Evolutionary conservation across 176 grass and related monocot species (phyloP).

Genomic region (Melocanna baccifera): DNA sequence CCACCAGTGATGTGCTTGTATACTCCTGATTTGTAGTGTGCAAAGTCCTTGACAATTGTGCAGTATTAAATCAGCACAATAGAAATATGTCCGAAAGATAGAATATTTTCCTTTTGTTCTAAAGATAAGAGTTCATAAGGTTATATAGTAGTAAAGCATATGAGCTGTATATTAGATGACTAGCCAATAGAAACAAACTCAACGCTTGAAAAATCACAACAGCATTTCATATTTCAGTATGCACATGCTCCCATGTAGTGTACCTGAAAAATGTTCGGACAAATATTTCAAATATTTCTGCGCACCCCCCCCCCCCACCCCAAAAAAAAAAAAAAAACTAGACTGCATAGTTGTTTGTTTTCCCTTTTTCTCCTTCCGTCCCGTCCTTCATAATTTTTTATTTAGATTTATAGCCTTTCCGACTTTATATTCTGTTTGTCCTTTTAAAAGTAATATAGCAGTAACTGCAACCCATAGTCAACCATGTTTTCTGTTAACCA

Average conservation of each 20-base stretch:
- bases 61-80: conserved; percentile 19
- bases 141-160: not conserved
- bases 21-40: conserved; percentile 95
- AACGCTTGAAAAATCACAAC: not conserved
- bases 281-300: not conserved
- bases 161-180: not conserved
- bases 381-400: not conserved
- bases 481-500: not conserved
- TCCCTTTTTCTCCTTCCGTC: not conserved
- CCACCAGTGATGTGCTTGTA: conserved; percentile 83
- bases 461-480: not conserved
- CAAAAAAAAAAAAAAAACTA: not conserved
- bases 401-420: not conserved
- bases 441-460: not conserved
- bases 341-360: not conserved
- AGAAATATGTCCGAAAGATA: not conserved
- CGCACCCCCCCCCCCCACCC: too few species aligned
- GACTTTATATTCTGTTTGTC: not conserved
- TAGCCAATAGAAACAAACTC: not conserved
- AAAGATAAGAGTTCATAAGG: not conserved
- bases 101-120: not conserved
- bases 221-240: not conserved
- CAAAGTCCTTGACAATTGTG: conserved; percentile 65
- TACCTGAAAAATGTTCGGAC: not conserved
- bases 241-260: not conserved